phyloP scores from a whole-genome alignment of 169 alveolate genomes.

The Eimeria maxima region DNA sequence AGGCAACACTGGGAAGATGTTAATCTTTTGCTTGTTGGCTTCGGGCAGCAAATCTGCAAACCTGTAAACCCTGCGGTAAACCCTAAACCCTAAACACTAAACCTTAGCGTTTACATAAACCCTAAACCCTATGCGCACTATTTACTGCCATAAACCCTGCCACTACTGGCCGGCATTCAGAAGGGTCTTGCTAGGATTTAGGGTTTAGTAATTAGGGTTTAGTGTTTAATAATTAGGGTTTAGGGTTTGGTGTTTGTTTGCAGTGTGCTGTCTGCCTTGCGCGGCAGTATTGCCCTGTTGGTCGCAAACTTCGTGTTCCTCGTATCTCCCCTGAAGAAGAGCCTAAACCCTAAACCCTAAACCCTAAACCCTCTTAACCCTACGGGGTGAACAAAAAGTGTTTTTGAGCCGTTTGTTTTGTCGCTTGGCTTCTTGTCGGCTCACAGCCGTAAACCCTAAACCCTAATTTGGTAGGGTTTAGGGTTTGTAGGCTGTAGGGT shows the following conservation, averaged over 20 bases:
- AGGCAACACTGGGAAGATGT: conserved; percentile 93
- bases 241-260: conserved; percentile 19
- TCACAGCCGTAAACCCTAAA: neutral
- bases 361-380: neutral
- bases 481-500: neutral
- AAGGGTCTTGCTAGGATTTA: neutral
- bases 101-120: neutral
- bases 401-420: neutral
- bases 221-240: conserved; percentile 20
- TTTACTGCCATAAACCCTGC: neutral
- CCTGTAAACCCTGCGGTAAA: conserved; percentile 86
- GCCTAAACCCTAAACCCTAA: conserved; percentile 21
- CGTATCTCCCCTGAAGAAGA: neutral
- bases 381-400: neutral
- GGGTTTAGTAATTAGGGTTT: neutral
- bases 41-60: conserved; percentile 97
- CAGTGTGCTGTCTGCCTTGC: conserved; percentile 17
- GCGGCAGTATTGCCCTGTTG: conserved; percentile 8
- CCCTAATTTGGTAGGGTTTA: neutral
- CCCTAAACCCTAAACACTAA: neutral
- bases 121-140: neutral
- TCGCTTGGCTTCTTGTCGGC: conserved; percentile 28
- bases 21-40: conserved; percentile 96
- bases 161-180: neutral
- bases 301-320: conserved; percentile 3